These are phyloP conservation scores for Hibiscus tridactylites DNA, from an alignment of 345 rosid species.

Conservation along the genomic window DNA sequence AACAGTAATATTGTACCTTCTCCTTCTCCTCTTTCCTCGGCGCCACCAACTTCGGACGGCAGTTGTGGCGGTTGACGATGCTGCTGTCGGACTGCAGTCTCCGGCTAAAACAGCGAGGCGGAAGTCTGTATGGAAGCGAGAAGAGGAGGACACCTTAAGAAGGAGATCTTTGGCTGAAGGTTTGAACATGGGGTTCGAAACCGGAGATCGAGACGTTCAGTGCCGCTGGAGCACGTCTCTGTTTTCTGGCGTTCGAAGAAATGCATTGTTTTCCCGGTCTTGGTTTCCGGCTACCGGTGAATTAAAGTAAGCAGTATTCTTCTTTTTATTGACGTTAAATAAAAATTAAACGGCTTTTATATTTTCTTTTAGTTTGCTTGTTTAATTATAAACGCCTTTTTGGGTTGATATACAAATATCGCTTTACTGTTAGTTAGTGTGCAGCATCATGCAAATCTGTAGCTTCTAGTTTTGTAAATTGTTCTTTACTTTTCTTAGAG, in stretches of 20 bases:
- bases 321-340: background rate
- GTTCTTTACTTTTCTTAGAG: background rate
- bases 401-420: background rate
- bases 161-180: slow-evolving; percentile 78
- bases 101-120: slow-evolving; percentile 33
- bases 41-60: slow-evolving; percentile 29
- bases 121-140: slow-evolving; percentile 47
- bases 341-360: background rate
- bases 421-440: background rate
- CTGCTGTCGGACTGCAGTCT: slow-evolving; percentile 12
- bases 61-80: slow-evolving; percentile 10
- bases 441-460: background rate
- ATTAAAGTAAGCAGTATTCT: slow-evolving; percentile 36
- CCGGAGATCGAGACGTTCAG: slow-evolving; percentile 29
- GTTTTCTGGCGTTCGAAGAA: slow-evolving; percentile 54
- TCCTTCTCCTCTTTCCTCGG: slow-evolving; percentile 58
- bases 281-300: slow-evolving; percentile 72
- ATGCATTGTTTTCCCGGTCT: slow-evolving; percentile 75
- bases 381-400: background rate
- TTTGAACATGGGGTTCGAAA: slow-evolving; percentile 37
- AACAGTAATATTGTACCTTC: slow-evolving; percentile 41
- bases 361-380: background rate
- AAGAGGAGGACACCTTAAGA: slow-evolving; percentile 83
- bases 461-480: background rate
- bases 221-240: slow-evolving; percentile 50